phyloP scores from a whole-genome alignment of 2,329 filamentous ascomycete genomes.

The Verticillium tricorpus region DNA sequence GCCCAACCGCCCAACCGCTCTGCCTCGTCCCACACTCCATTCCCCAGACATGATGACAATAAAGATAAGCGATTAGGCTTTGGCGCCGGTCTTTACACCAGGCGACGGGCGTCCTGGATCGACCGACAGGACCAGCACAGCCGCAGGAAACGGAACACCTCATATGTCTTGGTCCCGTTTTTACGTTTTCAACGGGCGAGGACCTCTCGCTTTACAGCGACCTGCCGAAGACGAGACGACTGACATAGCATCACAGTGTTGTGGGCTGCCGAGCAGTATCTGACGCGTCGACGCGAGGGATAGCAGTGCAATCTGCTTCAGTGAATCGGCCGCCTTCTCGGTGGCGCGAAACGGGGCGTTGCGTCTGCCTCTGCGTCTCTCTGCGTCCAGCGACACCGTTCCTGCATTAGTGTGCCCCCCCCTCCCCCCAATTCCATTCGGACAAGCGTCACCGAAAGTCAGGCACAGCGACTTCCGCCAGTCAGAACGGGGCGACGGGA shows the following conservation, averaged over 20 bases:
- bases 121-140: neutral
- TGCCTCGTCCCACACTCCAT: neutral
- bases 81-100: neutral
- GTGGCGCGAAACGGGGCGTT: neutral
- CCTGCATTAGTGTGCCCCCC: slow-evolving; percentile 3
- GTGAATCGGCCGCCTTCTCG: neutral
- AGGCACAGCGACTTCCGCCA: neutral
- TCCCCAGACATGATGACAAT: neutral
- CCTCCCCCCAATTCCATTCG: neutral
- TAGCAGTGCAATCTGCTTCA: neutral
- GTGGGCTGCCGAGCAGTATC: neutral
- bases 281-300: neutral
- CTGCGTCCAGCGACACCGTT: neutral
- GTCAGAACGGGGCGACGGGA: neutral
- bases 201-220: neutral
- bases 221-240: neutral
- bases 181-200: neutral
- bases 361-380: neutral
- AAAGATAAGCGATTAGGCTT: neutral
- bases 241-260: neutral
- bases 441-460: neutral
- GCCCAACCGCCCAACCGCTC: neutral
- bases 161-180: neutral
- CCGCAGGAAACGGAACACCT: neutral
- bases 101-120: neutral